Conservation (phyloP, 164 flowering plant species). For the Vitis cinerea region DNA sequence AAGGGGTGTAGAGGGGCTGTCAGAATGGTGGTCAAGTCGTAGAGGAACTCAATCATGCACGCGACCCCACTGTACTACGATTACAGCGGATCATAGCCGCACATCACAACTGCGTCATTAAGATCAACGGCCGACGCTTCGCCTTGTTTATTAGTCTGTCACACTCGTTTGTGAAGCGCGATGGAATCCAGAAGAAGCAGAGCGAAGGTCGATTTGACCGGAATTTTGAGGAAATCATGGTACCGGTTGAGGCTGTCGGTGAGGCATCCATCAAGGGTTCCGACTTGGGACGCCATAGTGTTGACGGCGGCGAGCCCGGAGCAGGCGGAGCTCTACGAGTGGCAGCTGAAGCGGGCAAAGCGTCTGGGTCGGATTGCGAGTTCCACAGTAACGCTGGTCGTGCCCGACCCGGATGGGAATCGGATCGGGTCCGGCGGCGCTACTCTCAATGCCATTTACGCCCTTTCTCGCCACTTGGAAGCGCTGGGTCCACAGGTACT, state of each 20-base stretch:
- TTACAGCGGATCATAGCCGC: too few relatives aligned
- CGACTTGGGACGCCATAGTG: slow-evolving; percentile 95
- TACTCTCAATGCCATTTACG: slow-evolving; percentile 79
- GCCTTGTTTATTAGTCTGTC: not conserved
- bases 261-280: slow-evolving; percentile 80
- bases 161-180: too few relatives aligned
- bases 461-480: slow-evolving; percentile 47
- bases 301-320: slow-evolving; percentile 98
- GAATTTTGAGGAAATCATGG: slow-evolving; percentile 76
- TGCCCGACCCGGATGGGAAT: slow-evolving; percentile 87
- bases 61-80: too few relatives aligned
- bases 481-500: slow-evolving; percentile 28
- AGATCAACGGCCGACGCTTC: too few relatives aligned
- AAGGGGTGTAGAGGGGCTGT: too few relatives aligned
- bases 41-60: too few relatives aligned
- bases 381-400: slow-evolving; percentile 82
- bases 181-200: slow-evolving; percentile 24
- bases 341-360: slow-evolving; percentile 91
- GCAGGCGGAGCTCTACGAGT: slow-evolving; percentile 86
- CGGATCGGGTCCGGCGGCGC: slow-evolving; percentile 99
- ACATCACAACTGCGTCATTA: too few relatives aligned
- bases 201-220: slow-evolving; percentile 41
- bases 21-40: too few relatives aligned
- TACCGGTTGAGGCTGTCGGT: slow-evolving; percentile 80
- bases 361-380: slow-evolving; percentile 80